phyloP scores from a whole-genome alignment of 2,329 filamentous ascomycete genomes.

The Calonectria crousiana region DNA sequence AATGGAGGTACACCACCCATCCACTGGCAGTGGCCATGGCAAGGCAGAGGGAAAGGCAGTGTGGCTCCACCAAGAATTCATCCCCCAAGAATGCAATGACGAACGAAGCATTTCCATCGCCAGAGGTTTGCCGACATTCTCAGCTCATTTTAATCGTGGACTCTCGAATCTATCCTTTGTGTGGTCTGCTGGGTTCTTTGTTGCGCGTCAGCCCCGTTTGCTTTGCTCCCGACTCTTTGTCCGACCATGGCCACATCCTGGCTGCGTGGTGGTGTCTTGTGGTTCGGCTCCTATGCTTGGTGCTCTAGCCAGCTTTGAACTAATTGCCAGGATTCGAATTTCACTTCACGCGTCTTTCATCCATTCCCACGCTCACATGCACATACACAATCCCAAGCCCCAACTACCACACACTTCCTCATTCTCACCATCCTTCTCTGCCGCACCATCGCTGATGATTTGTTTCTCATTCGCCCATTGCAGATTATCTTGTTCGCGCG shows the following conservation, averaged over 20 bases:
- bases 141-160: conserved; percentile 35
- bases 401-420: conserved; percentile 10
- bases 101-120: conserved; percentile 34
- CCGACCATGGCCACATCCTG: conserved; percentile 32
- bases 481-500: conserved; percentile 37
- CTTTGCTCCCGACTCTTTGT: conserved; percentile 37
- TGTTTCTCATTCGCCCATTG: conserved; percentile 29
- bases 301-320: conserved; percentile 15
- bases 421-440: background rate
- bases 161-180: conserved; percentile 20
- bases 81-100: conserved; percentile 33
- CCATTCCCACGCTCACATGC: background rate
- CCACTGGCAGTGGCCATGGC: conserved; percentile 20
- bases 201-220: conserved; percentile 28
- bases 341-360: conserved; percentile 7
- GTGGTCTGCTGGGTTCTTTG: conserved; percentile 32
- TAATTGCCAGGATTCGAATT: conserved; percentile 13
- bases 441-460: conserved; percentile 42
- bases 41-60: conserved; percentile 25
- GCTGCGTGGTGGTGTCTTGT: conserved; percentile 4
- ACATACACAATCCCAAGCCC: conserved; percentile 5
- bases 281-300: conserved; percentile 25
- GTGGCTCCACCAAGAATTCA: conserved; percentile 40
- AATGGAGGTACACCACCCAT: conserved; percentile 38
- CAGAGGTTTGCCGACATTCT: conserved; percentile 32